phyloP scores from a whole-genome alignment of 2,329 filamentous ascomycete genomes.

The Colletotrichum paranaense region DNA sequence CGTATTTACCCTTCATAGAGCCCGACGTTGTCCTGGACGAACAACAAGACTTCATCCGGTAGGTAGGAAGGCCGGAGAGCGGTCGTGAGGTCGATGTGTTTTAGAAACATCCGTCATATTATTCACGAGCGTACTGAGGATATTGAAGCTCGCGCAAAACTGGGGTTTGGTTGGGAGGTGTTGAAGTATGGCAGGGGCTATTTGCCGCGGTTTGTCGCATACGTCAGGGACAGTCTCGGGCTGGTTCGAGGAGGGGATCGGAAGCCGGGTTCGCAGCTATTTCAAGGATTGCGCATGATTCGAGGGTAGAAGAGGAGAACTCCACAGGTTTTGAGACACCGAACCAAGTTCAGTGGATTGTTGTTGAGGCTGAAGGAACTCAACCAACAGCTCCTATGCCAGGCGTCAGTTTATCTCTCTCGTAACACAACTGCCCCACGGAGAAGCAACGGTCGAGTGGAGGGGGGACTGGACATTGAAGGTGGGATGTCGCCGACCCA shows the following conservation, averaged over 20 bases:
- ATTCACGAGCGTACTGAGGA: slow-evolving; percentile 1
- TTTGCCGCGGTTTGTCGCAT: slow-evolving; percentile 22
- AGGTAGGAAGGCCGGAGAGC: slow-evolving; percentile 92
- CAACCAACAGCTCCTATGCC: slow-evolving; percentile 9
- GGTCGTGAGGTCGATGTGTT: slow-evolving; percentile 94
- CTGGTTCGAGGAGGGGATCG: background rate
- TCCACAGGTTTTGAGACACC: background rate
- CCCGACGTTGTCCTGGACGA: slow-evolving; percentile 97
- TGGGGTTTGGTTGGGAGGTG: background rate
- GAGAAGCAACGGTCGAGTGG: background rate
- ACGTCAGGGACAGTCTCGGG: slow-evolving; percentile 17
- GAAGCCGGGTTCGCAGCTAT: background rate
- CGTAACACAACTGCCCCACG: slow-evolving; percentile 17
- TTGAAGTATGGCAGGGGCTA: background rate
- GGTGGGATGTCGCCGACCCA: slow-evolving; percentile 12
- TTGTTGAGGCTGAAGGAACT: background rate
- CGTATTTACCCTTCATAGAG: slow-evolving; percentile 89
- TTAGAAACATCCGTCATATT: slow-evolving; percentile 92
- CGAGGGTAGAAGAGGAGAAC: background rate
- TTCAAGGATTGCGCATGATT: slow-evolving; percentile 26
- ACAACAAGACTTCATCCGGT: slow-evolving; percentile 92
- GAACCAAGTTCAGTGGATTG: background rate
- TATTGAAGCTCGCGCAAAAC: slow-evolving; percentile 4
- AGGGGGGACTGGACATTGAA: background rate
- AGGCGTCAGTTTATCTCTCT: slow-evolving; percentile 32